A percentile compares a stretch with the other conserved stretches of the same genome.
Evolutionary conservation across 371 early-diverging fungal genomes (phyloP).

Genomic region (Dichotomocladium elegans): DNA sequence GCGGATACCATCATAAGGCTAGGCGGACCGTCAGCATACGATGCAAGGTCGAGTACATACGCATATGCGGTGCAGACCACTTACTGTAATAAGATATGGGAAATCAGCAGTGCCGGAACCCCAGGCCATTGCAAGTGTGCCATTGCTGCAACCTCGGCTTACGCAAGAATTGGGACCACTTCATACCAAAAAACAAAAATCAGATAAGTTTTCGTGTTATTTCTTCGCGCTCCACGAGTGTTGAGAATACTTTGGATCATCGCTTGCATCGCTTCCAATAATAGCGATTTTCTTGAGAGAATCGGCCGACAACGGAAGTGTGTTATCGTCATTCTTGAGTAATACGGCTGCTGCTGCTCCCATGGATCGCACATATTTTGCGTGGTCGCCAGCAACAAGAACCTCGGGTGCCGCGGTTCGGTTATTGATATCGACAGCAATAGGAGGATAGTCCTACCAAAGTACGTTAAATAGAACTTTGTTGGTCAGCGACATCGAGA

Average conservation of each 20-base stretch:
- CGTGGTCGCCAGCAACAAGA: conserved; percentile 43
- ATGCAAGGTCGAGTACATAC: too few relatives aligned
- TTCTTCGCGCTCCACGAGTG: neutral
- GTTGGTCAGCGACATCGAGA: conserved; percentile 31
- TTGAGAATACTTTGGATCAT: conserved; percentile 19
- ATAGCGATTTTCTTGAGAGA: conserved; percentile 32
- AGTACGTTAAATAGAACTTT: conserved; percentile 17
- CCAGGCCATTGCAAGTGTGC: conserved; percentile 61
- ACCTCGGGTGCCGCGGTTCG: conserved; percentile 10
- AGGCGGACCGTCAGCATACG: too few relatives aligned
- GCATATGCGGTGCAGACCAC: too few relatives aligned
- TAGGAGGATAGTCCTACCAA: conserved; percentile 26
- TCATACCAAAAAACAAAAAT: neutral
- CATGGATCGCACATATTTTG: conserved; percentile 26
- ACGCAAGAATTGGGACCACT: conserved; percentile 20
- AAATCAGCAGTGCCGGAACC: conserved; percentile 57
- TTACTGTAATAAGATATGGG: conserved; percentile 54
- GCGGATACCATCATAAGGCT: conserved; percentile 36
- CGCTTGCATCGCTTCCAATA: conserved; percentile 49
- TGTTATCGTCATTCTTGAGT: conserved; percentile 43
- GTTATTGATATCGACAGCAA: conserved; percentile 23
- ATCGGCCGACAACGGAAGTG: conserved; percentile 29
- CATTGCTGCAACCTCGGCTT: conserved; percentile 27
- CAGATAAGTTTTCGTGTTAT: neutral
- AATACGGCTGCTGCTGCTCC: conserved; percentile 53